Base-by-base conservation (phyloP, 73 alveolate genomes). In the Paramecium primaurelia region DNA sequence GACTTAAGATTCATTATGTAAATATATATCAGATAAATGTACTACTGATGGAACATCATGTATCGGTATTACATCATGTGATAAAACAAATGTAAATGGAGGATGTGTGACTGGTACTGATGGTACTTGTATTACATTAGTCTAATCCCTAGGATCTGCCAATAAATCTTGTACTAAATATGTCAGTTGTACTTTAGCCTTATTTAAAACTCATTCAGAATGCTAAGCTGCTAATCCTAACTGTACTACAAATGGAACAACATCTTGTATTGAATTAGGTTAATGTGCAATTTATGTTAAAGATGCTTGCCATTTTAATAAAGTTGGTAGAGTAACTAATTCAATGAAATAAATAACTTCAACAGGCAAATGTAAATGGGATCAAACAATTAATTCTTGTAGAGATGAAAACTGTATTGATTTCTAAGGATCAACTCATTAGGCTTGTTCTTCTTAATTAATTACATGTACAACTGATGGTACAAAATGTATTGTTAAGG, bases 31-130 rank as follows among this genome's bases (percentile, higher is more conserved):
- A 32, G 40, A 71, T 8, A 71, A 71, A 71, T 71, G 86, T 14
- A 71, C 86, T 9, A 71, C 86, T 11, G 86, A 71, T 30, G 58
- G 86, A 2, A 32, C 0, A 18, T 6, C 32, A 30, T 71, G 86
- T 71, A 42, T 77, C 20, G 90, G 59, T 36, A 77, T 77, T 45
- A 77, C 37, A n/a, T 44, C 44, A 42, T 77, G 90, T 42, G 90
- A 49, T 3, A 18, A 77, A 22, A 77, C 90, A 2, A 77, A 25
- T 22, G 38, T 77, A 22, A 28, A 36, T 36, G 90, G 40, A 36
- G 49, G 90, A 14, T 77, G 90, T 45, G 73, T 38, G 14, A 45
- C 71, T 16, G 90, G 90, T 42, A 38, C 68, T 2, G 90, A 77
- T 77, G 90, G 90, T 11, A 30, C 9, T 3, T 77, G 90, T 77